These are phyloP conservation scores for Asterella californica DNA, from an alignment of 225 moss, liverwort and hornwort genomes.

Conservation along the genomic window DNA sequence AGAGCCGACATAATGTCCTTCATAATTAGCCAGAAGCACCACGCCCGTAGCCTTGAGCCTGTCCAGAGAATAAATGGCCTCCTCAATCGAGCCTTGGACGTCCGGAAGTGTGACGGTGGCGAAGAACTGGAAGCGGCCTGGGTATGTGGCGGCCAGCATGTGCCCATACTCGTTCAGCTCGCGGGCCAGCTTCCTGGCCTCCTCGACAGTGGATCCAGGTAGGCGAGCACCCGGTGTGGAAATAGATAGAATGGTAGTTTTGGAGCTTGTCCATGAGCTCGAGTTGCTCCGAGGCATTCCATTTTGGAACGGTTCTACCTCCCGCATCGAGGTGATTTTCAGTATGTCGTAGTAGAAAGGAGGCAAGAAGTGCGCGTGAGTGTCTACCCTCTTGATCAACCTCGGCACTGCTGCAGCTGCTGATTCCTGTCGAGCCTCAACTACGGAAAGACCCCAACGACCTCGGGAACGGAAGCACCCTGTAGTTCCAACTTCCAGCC, in stretches of 20 bases:
- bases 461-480: no score
- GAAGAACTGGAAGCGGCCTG: conserved; percentile 38
- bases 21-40: conserved; percentile 23
- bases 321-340: conserved; percentile 12
- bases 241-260: conserved; percentile 29
- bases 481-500: not conserved
- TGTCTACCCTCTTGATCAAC: conserved; percentile 29
- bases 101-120: conserved; percentile 40
- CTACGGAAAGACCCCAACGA: not conserved
- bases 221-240: conserved; percentile 36
- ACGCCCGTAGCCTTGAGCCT: conserved; percentile 42
- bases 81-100: conserved; percentile 36
- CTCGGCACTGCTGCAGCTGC: not conserved
- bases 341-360: conserved; percentile 32
- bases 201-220: conserved; percentile 7
- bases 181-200: conserved; percentile 28
- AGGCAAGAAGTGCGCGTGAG: conserved; percentile 36
- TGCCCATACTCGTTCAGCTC: conserved; percentile 38
- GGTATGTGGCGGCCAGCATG: conserved; percentile 13
- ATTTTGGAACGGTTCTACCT: conserved; percentile 19
- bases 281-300: conserved; percentile 28
- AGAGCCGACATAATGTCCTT: conserved; percentile 34
- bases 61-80: conserved; percentile 36
- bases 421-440: not conserved
- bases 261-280: conserved; percentile 21